Evolutionary conservation across 2,329 filamentous ascomycete species (phyloP).

Genomic region (Paraphoma sp.): DNA sequence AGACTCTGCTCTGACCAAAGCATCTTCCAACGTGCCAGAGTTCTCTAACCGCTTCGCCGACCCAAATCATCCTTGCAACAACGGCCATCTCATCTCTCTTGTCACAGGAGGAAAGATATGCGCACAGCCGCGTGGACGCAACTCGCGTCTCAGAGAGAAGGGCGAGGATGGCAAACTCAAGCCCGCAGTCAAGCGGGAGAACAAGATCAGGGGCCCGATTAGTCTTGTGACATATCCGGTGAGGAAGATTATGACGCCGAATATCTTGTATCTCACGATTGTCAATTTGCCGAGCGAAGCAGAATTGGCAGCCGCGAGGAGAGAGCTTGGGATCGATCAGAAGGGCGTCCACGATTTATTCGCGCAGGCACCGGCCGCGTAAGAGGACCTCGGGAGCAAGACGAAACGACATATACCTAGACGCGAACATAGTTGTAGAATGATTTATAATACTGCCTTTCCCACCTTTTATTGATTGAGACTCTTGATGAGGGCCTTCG

Average conservation of each 20-base stretch:
- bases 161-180: slow-evolving; percentile 20
- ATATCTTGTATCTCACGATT: slow-evolving; percentile 32
- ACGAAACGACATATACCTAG: too few relatives aligned
- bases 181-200: slow-evolving; percentile 12
- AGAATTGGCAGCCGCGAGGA: slow-evolving; percentile 24
- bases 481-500: too few relatives aligned
- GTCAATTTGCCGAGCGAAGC: slow-evolving; percentile 32
- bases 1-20: slow-evolving; percentile 38
- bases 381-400: too few relatives aligned
- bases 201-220: slow-evolving; percentile 10
- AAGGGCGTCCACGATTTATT: slow-evolving; percentile 12
- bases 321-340: slow-evolving; percentile 9
- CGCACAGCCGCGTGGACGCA: slow-evolving; percentile 11
- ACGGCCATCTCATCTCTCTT: slow-evolving; percentile 55
- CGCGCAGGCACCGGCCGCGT: neutral
- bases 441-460: too few relatives aligned
- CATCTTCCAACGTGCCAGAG: slow-evolving; percentile 24
- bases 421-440: too few relatives aligned
- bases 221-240: slow-evolving; percentile 12
- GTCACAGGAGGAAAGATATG: slow-evolving; percentile 38
- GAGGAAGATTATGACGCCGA: slow-evolving; percentile 16
- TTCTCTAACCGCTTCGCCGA: slow-evolving; percentile 60
- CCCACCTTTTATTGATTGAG: too few relatives aligned
- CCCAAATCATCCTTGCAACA: slow-evolving; percentile 59
- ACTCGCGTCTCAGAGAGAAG: slow-evolving; percentile 6